These are phyloP conservation scores for Metarhizium rileyi DNA, from an alignment of 2,329 filamentous ascomycete species.

Conservation along the genomic window DNA sequence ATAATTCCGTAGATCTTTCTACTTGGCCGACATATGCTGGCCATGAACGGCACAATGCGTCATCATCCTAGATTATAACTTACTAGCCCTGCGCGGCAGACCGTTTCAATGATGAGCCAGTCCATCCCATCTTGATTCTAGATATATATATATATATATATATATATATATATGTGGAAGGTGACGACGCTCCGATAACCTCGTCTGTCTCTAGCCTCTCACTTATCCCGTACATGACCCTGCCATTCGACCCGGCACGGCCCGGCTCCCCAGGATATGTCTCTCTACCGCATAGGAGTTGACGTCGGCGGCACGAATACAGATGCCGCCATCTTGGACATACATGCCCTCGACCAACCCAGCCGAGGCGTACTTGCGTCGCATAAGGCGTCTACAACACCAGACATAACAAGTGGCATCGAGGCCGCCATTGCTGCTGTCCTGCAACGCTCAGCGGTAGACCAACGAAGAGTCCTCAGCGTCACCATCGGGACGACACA, in stretches of 20 bases:
- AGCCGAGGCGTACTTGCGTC: conserved; percentile 34
- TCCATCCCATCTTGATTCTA: too few relatives aligned
- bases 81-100: too few relatives aligned
- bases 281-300: conserved; percentile 34
- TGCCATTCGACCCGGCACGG: too few relatives aligned
- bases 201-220: too few relatives aligned
- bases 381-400: conserved; percentile 38
- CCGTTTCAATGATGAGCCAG: too few relatives aligned
- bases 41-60: background rate
- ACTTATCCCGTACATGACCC: too few relatives aligned
- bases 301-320: conserved; percentile 32
- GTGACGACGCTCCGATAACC: too few relatives aligned
- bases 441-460: conserved; percentile 26
- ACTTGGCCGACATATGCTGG: background rate
- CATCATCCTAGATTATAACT: too few relatives aligned
- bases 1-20: background rate
- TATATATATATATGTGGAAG: too few relatives aligned
- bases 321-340: conserved; percentile 35
- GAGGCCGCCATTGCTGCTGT: conserved; percentile 34
- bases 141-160: too few relatives aligned
- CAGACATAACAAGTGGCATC: conserved; percentile 41
- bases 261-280: too few relatives aligned
- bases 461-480: conserved; percentile 29
- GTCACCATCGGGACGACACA: conserved; percentile 42
- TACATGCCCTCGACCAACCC: conserved; percentile 22